phyloP scores from a whole-genome alignment of 1,284 basidiomycete species.

The Puccinia brachypodii region DNA sequence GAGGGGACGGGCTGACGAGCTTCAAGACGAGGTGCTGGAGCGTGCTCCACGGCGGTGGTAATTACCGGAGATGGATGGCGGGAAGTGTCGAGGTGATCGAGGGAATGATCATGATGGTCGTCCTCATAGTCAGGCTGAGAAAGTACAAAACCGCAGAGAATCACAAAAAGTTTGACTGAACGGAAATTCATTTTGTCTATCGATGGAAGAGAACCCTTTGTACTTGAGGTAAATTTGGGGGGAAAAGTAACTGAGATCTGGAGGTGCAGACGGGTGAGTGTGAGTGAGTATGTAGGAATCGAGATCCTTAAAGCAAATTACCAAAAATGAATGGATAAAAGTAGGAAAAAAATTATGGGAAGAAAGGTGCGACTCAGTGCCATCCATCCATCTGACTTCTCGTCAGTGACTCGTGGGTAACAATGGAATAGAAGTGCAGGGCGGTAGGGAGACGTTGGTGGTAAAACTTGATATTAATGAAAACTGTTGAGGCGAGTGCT shows the following conservation, averaged over 20 bases:
- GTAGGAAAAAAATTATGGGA: background rate
- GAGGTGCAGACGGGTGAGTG: background rate
- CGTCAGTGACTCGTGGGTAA: background rate
- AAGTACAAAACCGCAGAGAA: slow-evolving; percentile 16
- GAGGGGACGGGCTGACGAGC: slow-evolving; percentile 2
- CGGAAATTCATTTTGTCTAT: background rate
- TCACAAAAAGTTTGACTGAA: slow-evolving; percentile 3
- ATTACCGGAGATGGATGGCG: background rate
- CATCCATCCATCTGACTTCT: too few species aligned
- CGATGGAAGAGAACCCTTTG: background rate
- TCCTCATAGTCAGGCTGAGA: background rate
- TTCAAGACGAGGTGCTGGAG: background rate
- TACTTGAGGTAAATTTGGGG: background rate
- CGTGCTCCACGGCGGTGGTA: background rate
- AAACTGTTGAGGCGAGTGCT: background rate
- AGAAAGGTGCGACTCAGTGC: background rate
- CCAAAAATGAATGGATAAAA: background rate
- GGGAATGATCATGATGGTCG: background rate
- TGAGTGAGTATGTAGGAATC: background rate
- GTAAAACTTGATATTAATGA: background rate
- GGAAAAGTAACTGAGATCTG: background rate
- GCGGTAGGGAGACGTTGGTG: background rate
- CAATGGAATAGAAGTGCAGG: too few species aligned
- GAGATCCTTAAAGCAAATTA: background rate
- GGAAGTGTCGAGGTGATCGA: slow-evolving; percentile 8